Base-by-base conservation (phyloP, 169 alveolate genomes). In the Babesia sp. region DNA sequence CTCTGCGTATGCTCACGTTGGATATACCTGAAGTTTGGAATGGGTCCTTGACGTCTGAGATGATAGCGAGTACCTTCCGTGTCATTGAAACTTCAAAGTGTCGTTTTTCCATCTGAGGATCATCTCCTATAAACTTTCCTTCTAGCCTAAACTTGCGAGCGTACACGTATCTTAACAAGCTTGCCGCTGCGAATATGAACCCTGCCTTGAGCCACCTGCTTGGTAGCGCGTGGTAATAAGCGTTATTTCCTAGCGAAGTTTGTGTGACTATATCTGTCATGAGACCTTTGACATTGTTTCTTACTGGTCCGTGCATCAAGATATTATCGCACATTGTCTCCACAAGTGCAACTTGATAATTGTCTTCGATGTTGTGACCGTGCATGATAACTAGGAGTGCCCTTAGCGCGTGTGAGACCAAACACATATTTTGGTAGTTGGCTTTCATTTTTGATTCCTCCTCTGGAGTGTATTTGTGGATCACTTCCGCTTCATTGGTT, bases 11-110 rank as follows among this genome's bases (percentile, higher is more conserved):
- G 44, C 83, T 72, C 44, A 72, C 48, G 56, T 72, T 57, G 37
- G 55, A 50, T 14, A 72, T 45, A 1, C 74, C 72, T 5, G 74
- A 72, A 18, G 74, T 60, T 31, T 72, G 83, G 55, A 64, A 74
- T 18, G 85, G 85, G 41, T 74, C 78, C 29, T 74, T 74, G 42
- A 74, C 64, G 37, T 74, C 85, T 11, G 64, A 46, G 1, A 74
- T 74, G 26, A 74, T 51, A 18, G 71, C 36, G 8, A 74, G 71
- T 16, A 74, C 16, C 50, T 66, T 74, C 5, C 64, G 39, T 8
- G 85, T 74, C 24, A 74, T 46, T 37, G 66, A 44, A 11, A 37
- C 57, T 26, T 72, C 83, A 39, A 22, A 72, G 53, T 72, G 59
- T 29, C 39, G 26, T 36, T 59, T 50, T 33, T 61, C 74, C 51